Evolutionary conservation across 2,329 filamentous ascomycete genomes (phyloP).

Genomic region (Chalara sp.): DNA sequence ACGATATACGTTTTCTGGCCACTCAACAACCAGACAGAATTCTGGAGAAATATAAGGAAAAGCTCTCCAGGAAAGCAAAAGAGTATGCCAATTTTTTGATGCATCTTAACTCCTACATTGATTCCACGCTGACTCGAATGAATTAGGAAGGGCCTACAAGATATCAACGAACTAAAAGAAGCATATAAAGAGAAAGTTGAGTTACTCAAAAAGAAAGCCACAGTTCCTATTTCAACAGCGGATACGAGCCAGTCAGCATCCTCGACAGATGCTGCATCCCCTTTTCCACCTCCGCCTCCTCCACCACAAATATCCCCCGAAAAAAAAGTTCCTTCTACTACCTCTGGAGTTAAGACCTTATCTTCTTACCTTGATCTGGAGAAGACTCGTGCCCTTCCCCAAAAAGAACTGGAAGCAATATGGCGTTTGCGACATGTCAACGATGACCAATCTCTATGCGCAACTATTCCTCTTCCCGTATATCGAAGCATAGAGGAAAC

Average conservation of each 20-base stretch:
- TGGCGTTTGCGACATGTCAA: slow-evolving; percentile 85
- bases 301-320: slow-evolving; percentile 22
- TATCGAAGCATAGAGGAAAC: slow-evolving; percentile 66
- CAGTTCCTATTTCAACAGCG: slow-evolving; percentile 38
- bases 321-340: slow-evolving; percentile 25
- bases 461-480: slow-evolving; percentile 66
- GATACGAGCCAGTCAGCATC: slow-evolving; percentile 25
- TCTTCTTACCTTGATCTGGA: slow-evolving; percentile 69
- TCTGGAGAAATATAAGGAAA: slow-evolving; percentile 78
- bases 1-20: slow-evolving; percentile 84
- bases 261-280: slow-evolving; percentile 27
- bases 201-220: slow-evolving; percentile 60
- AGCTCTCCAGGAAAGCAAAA: slow-evolving; percentile 76
- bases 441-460: slow-evolving; percentile 72
- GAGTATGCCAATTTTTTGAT: slow-evolving; percentile 33
- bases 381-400: slow-evolving; percentile 66
- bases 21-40: slow-evolving; percentile 66
- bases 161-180: slow-evolving; percentile 70
- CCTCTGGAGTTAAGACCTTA: slow-evolving; percentile 45
- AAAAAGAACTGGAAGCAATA: slow-evolving; percentile 76
- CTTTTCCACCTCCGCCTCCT: slow-evolving; percentile 26
- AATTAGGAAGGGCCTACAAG: slow-evolving; percentile 51
- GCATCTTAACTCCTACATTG: not conserved
- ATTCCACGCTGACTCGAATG: not conserved
- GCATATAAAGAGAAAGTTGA: slow-evolving; percentile 82